Conservation (phyloP, 768 basidiomycete species). For the Termitomyces sp. region DNA sequence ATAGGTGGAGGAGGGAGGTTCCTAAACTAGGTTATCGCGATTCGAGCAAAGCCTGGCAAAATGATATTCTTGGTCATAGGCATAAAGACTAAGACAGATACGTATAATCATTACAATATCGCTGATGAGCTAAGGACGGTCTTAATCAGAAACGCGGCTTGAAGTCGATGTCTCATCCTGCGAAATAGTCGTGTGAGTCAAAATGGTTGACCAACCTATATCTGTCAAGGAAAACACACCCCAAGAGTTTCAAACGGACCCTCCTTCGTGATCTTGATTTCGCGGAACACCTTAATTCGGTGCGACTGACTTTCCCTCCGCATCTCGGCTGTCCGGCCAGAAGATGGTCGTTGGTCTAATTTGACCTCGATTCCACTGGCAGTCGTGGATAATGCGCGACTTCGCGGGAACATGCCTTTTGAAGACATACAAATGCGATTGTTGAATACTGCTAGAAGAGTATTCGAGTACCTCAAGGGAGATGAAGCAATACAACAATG, state of each 20-base stretch:
- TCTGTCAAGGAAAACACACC: background rate
- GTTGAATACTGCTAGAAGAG: constrained; percentile 11
- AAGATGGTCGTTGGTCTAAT: background rate
- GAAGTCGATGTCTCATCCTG: background rate
- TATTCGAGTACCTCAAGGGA: constrained; percentile 8
- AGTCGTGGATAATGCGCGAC: background rate
- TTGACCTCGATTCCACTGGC: constrained; percentile 3
- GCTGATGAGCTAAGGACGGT: too few species aligned
- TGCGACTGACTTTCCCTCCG: background rate
- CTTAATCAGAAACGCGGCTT: too few species aligned
- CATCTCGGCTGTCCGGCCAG: background rate
- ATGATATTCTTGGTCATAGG: too few species aligned
- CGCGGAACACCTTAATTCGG: constrained; percentile 6
- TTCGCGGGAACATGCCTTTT: constrained; percentile 1
- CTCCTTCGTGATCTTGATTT: constrained; percentile 1
- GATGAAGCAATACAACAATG: background rate
- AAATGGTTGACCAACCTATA: background rate
- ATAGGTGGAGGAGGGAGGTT: too few species aligned
- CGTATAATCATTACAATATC: too few species aligned
- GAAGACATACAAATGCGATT: constrained; percentile 11
- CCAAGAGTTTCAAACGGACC: background rate
- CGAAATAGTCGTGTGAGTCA: background rate
- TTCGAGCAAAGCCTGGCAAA: too few species aligned
- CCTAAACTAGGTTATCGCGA: too few species aligned
- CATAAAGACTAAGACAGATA: too few species aligned